phyloP scores from a whole-genome alignment of 2,329 filamentous ascomycete species.

The Venturia effusa region DNA sequence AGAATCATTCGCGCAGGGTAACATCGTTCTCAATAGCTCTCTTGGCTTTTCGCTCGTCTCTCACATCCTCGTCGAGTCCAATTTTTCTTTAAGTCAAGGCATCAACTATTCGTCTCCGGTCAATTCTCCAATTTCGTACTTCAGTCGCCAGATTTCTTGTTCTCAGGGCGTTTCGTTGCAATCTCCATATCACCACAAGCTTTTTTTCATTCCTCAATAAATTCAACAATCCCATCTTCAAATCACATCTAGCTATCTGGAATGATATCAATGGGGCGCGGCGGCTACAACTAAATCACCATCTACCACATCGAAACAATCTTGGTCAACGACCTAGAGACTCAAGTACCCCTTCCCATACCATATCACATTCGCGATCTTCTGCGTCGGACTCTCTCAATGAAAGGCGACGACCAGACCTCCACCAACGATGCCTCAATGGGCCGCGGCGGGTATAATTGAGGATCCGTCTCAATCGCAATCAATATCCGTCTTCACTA shows the following conservation, averaged over 20 bases:
- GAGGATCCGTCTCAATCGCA: slow-evolving; percentile 3
- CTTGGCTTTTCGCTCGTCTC: not conserved
- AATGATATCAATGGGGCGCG: slow-evolving; percentile 17
- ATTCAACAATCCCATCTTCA: not conserved
- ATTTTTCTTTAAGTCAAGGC: slow-evolving; percentile 4
- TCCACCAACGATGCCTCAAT: slow-evolving; percentile 7
- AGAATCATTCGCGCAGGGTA: slow-evolving; percentile 7
- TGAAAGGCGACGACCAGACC: slow-evolving; percentile 9
- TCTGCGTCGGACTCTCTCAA: too few relatives aligned
- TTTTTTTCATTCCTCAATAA: not conserved
- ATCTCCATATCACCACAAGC: not conserved
- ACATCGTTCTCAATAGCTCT: not conserved
- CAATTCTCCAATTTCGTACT: slow-evolving; percentile 8
- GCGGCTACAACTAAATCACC: slow-evolving; percentile 30
- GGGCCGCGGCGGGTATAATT: slow-evolving; percentile 19
- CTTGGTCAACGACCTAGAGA: too few relatives aligned
- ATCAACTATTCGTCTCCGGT: slow-evolving; percentile 8
- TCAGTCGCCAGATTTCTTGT: slow-evolving; percentile 2
- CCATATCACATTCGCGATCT: not conserved
- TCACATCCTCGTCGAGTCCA: not conserved
- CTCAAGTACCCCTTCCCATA: not conserved
- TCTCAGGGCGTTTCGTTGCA: not conserved
- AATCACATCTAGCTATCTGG: not conserved
- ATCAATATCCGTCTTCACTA: not conserved
- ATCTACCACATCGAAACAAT: not conserved